A percentile compares a stretch with the other conserved stretches of the same genome.
Conservation (phyloP, 352 stramenopile genomes). For the Aphanomyces cochlioides region DNA sequence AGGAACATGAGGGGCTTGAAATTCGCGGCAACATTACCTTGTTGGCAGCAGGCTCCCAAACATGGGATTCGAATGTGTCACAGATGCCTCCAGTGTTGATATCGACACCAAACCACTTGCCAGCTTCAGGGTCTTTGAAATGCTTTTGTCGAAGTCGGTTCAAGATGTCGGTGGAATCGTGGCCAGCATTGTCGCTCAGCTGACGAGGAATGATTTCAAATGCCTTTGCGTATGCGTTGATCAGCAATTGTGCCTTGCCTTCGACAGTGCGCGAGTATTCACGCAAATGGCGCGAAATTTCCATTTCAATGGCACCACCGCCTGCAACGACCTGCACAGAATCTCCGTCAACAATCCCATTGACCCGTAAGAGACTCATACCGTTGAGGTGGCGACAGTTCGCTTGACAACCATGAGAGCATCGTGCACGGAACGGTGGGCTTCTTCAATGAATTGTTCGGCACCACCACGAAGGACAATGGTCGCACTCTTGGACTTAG, state of each 20-base stretch:
- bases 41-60: constrained; percentile 99
- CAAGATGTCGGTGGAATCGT: constrained; percentile 97
- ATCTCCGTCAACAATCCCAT: neutral
- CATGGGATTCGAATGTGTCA: constrained; percentile 95
- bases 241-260: constrained; percentile 96
- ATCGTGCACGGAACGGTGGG: constrained; percentile 97
- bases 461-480: constrained; percentile 96
- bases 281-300: constrained; percentile 88
- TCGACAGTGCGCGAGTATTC: constrained; percentile 94
- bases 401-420: constrained; percentile 98
- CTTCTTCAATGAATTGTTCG: constrained; percentile 99
- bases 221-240: constrained; percentile 95
- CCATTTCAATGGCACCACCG: constrained; percentile 90
- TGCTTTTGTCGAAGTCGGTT: constrained; percentile 97
- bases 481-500: constrained; percentile 91
- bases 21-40: constrained; percentile 61
- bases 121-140: constrained; percentile 87
- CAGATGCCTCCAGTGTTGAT: constrained; percentile 96
- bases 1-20: neutral
- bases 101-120: constrained; percentile 97
- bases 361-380: constrained; percentile 41
- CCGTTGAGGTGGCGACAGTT: constrained; percentile 85
- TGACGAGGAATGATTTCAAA: constrained; percentile 98
- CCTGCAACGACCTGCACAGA: constrained; percentile 70
- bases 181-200: constrained; percentile 97